Evolutionary conservation across 352 stramenopile genomes (phyloP), one percentile per base, ranked within the genome.

Genomic region (Phytophthora kernoviae): DNA sequence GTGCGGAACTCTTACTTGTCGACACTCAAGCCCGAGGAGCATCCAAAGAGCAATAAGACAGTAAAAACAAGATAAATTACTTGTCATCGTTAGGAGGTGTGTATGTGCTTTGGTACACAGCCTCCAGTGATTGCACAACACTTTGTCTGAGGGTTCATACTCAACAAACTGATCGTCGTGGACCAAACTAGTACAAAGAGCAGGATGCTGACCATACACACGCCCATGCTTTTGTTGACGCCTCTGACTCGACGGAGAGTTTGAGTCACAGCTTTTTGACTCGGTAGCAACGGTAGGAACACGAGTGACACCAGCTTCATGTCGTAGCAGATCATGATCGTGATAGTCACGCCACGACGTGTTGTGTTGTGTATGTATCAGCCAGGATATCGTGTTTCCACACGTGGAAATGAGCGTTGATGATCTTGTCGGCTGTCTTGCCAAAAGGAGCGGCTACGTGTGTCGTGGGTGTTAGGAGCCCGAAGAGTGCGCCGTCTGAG

Each of bases 291-390:
- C 47, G 59, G 62, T 18, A 84, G 44, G 47, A 76, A 79, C 1
- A 47, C 46, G 5, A 85, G 47, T 42, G 75, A 77, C 0, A 73
- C 14, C n/a, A 82, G 21, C 60, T 85, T 85, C 61, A 70, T 68
- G 15, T 34, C 52, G 65, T 81, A 83, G 53, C 64, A 77, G 24
- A 83, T 70, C 15, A 56, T 53, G 54, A 79, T 72, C 6, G 66
- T 82, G 49, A 79, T 60, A 5, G 73, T 81, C 33, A 85, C 67
- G 34, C 83, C 73, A 17, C 65, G 60, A 14, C 75, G 75, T n/a
- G n/a, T n/a, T n/a, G n/a, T 21, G 67, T 63, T 9, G 62, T 54
- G 50, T 58, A 65, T n/a, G 68, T 66, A 49, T 83, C 75, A 8
- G 27, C 41, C 27, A 63, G 52, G 36, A 84, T 71, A 52, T 79